A percentile compares a stretch with the other conserved stretches of the same genome.
Evolutionary conservation across 2,329 filamentous ascomycete species (phyloP).

Genomic region (Gnomoniopsis sp.): DNA sequence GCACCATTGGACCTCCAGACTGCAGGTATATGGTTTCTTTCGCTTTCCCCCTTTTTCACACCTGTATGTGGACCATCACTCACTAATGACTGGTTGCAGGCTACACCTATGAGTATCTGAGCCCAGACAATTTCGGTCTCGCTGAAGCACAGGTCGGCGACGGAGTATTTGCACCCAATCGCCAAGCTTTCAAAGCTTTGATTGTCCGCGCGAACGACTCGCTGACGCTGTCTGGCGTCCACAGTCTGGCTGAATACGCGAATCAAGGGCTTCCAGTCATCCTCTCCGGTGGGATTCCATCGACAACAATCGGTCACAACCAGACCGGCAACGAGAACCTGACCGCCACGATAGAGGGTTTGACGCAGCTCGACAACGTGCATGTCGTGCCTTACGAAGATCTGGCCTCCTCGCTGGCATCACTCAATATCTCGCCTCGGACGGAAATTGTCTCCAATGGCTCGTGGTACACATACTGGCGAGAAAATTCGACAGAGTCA

Average conservation of each 20-base stretch:
- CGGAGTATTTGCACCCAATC: conserved; percentile 33
- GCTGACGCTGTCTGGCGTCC: background rate
- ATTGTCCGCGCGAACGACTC: conserved; percentile 1
- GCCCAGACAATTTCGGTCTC: conserved; percentile 39
- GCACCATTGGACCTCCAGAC: background rate
- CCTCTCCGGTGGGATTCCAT: conserved; percentile 20
- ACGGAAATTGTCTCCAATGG: background rate
- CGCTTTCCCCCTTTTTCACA: background rate
- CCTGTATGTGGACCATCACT: background rate
- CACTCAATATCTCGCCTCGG: background rate
- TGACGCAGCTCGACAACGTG: background rate
- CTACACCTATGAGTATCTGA: conserved; percentile 41
- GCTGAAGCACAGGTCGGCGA: conserved; percentile 33
- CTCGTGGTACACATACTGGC: conserved; percentile 9
- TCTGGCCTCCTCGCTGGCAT: background rate
- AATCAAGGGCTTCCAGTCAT: conserved; percentile 39
- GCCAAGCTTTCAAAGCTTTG: conserved; percentile 35
- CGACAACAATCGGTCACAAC: background rate
- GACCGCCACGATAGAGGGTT: background rate
- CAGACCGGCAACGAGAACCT: background rate
- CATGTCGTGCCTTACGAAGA: background rate
- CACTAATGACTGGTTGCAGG: conserved; percentile 19
- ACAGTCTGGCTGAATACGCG: conserved; percentile 30
- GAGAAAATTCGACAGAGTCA: background rate
- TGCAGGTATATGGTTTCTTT: background rate